Percentiles rank a stretch among this genome's conserved stretches.
phyloP scores from a whole-genome alignment of 257 asterid genomes.

The Linaria vulgaris region DNA sequence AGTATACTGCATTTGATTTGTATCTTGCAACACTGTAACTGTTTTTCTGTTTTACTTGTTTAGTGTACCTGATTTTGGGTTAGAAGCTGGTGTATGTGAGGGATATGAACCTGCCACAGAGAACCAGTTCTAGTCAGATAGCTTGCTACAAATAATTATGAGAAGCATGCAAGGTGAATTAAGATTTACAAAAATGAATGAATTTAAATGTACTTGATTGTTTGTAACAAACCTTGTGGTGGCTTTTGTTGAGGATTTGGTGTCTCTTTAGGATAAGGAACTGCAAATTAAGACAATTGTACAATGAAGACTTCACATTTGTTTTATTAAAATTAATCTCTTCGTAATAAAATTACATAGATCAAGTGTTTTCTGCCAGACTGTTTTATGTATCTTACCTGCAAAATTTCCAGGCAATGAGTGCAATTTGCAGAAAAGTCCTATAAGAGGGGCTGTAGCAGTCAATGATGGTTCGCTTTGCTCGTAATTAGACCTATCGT shows the following conservation, averaged over 20 bases:
- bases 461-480: slow-evolving; percentile 79
- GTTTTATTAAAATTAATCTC: too few relatives aligned
- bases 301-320: too few relatives aligned
- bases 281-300: slow-evolving; percentile 23
- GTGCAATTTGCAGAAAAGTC: slow-evolving; percentile 65
- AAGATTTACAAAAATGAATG: too few relatives aligned
- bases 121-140: too few relatives aligned
- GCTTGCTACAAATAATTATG: too few relatives aligned
- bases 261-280: slow-evolving; percentile 23
- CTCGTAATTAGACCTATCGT: slow-evolving; percentile 74
- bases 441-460: slow-evolving; percentile 80
- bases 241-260: slow-evolving; percentile 22
- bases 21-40: too few relatives aligned
- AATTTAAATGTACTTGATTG: too few relatives aligned
- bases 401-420: slow-evolving; percentile 37
- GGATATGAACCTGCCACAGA: background rate
- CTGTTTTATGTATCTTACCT: slow-evolving; percentile 33
- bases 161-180: too few relatives aligned
- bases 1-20: too few relatives aligned
- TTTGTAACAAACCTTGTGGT: too few relatives aligned
- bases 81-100: background rate
- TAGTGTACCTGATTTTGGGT: slow-evolving; percentile 8
- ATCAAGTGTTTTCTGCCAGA: background rate
- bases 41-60: background rate
- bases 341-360: too few relatives aligned